phyloP scores from a whole-genome alignment of 768 basidiomycete species.

The Boletus barrowsii region DNA sequence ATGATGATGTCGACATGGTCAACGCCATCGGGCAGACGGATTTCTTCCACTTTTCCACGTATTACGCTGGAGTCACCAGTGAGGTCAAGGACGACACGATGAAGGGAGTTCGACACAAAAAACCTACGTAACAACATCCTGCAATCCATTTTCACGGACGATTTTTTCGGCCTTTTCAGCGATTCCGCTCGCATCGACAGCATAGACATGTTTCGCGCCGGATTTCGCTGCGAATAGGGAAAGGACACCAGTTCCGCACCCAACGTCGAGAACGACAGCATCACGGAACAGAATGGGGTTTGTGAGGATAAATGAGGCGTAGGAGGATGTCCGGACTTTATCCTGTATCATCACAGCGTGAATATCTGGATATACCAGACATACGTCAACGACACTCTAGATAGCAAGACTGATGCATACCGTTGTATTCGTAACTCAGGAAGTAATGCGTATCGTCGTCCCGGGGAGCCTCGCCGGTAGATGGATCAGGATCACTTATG shows the following conservation, averaged over 20 bases:
- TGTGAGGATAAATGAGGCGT: slow-evolving; percentile 85
- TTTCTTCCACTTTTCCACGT: slow-evolving; percentile 87
- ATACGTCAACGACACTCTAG: no score
- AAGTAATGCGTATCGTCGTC: slow-evolving; percentile 97
- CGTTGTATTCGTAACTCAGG: slow-evolving; percentile 84
- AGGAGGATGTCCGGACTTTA: slow-evolving; percentile 88
- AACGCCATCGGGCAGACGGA: slow-evolving; percentile 67
- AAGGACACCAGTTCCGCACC: slow-evolving; percentile 93
- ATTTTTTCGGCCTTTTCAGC: slow-evolving; percentile 75
- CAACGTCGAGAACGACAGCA: slow-evolving; percentile 89
- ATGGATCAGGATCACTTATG: slow-evolving; percentile 33
- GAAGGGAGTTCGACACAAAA: slow-evolving; percentile 2
- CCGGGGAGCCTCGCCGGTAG: slow-evolving; percentile 33
- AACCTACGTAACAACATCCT: slow-evolving; percentile 63
- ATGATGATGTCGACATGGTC: slow-evolving; percentile 89
- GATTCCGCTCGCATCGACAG: slow-evolving; percentile 88
- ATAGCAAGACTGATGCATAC: slow-evolving; percentile 37
- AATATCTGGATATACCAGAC: slow-evolving; percentile 54
- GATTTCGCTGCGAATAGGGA: slow-evolving; percentile 87
- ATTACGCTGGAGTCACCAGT: slow-evolving; percentile 53
- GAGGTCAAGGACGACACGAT: slow-evolving; percentile 7
- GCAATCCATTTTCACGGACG: slow-evolving; percentile 70
- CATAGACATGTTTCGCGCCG: slow-evolving; percentile 87
- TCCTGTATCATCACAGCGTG: slow-evolving; percentile 98
- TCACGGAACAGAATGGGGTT: slow-evolving; percentile 80